Percentiles rank a stretch among this genome's conserved stretches.
These are phyloP conservation scores for Xylaria flabelliformis DNA, from an alignment of 495 filamentous ascomycete species.

Conservation along the genomic window DNA sequence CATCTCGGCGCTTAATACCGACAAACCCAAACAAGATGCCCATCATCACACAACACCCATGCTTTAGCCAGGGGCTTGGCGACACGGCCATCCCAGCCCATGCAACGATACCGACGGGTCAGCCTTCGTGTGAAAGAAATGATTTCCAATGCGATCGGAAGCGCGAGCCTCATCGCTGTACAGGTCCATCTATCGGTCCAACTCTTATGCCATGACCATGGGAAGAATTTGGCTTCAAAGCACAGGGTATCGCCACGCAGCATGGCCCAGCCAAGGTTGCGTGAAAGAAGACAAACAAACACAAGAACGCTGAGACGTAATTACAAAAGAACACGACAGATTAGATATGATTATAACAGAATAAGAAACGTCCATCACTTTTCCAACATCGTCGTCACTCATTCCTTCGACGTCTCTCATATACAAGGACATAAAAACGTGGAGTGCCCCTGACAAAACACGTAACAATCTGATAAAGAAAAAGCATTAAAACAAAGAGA, in stretches of 20 bases:
- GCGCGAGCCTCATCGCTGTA: constrained; percentile 47
- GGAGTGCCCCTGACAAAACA: constrained; percentile 13
- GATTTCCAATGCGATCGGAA: constrained; percentile 41
- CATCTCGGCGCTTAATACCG: constrained; percentile 23
- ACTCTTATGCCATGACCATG: constrained; percentile 43
- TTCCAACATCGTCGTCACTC: constrained; percentile 37
- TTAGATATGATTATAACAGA: constrained; percentile 26
- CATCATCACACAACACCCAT: constrained; percentile 22
- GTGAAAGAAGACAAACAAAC: constrained; percentile 36
- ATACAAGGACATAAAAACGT: constrained; percentile 24
- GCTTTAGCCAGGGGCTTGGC: not conserved
- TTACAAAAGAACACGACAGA: constrained; percentile 13
- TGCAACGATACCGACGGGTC: constrained; percentile 23
- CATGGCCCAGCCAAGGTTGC: constrained; percentile 43
- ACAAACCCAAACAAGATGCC: constrained; percentile 16
- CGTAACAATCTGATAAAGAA: constrained; percentile 11
- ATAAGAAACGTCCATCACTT: constrained; percentile 21
- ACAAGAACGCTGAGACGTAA: constrained; percentile 32
- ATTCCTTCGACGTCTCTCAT: constrained; percentile 25
- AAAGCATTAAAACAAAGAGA: not conserved
- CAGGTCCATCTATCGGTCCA: constrained; percentile 44
- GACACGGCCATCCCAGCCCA: constrained; percentile 16
- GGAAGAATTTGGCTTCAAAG: constrained; percentile 39
- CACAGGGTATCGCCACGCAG: constrained; percentile 44
- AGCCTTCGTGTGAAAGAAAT: constrained; percentile 30